These are phyloP conservation scores for Wickerhamiella azymoides DNA, from an alignment of 805 yeast genomes.

Conservation along the genomic window DNA sequence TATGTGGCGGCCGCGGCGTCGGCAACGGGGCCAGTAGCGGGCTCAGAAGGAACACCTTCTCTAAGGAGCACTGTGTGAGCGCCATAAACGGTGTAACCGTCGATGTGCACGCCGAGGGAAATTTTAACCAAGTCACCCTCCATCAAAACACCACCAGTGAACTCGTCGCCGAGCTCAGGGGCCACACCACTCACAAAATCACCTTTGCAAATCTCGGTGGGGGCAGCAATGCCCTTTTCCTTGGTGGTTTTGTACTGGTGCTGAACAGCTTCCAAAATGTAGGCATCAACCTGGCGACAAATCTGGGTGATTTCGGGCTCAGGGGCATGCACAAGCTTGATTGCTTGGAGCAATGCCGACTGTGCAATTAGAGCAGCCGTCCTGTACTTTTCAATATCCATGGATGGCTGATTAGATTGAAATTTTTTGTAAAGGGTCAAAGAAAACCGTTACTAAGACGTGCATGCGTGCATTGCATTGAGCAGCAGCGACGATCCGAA, in stretches of 20 bases:
- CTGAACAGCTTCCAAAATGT: constrained; percentile 44
- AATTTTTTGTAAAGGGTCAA: not conserved
- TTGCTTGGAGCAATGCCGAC: constrained; percentile 57
- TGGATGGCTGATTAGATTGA: not conserved
- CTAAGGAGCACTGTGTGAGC: constrained; percentile 73
- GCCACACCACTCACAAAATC: constrained; percentile 66
- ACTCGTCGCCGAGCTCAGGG: constrained; percentile 44
- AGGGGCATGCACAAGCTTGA: constrained; percentile 59
- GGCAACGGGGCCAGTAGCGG: constrained; percentile 70
- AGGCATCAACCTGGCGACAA: constrained; percentile 72
- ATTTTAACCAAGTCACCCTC: constrained; percentile 82
- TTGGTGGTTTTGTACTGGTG: constrained; percentile 36
- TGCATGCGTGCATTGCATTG: too few relatives aligned
- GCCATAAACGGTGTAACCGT: constrained; percentile 80
- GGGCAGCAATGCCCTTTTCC: constrained; percentile 87
- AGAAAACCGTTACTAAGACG: not conserved
- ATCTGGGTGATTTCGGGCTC: constrained; percentile 39
- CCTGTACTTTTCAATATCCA: constrained; percentile 58
- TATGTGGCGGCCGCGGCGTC: constrained; percentile 84
- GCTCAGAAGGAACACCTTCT: constrained; percentile 43
- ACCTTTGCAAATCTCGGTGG: constrained; percentile 79
- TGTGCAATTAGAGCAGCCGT: constrained; percentile 82
- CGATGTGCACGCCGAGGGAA: constrained; percentile 79
- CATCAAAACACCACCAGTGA: constrained; percentile 33
- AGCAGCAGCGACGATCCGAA: too few relatives aligned